Base-by-base conservation (phyloP, 768 basidiomycete species). In the Hygrocybe punicea region DNA sequence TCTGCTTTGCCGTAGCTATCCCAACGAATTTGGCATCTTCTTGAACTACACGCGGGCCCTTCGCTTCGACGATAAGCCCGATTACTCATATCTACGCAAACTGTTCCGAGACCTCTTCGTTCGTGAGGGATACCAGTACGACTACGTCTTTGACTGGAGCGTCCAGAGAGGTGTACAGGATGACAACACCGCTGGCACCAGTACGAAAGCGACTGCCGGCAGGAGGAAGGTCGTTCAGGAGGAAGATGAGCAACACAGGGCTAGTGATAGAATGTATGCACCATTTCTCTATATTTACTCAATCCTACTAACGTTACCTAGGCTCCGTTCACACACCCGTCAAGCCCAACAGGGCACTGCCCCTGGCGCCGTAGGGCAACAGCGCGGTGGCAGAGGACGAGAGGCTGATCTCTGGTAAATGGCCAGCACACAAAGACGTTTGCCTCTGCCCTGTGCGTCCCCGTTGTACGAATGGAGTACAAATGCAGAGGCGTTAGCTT, bases 121-220 rank as follows among this genome's bases (percentile, higher is more conserved):
- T 55, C 89, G 94, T 48, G 95, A 97, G 71, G 93, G 95, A 54
- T 98, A 91, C 80, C 94, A 98, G 77, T 99, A 99, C 71, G 97
- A 99, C 73, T 99, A 98, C 66, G 93, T 98, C 68, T 99, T 99
- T 67, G 97, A 99, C 73, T 99, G 97, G 95, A 90, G 87, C 65
- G 91, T 95, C 56, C 91, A 93, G 73, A 82, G 89, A 49, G 80
- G 79, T 57, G 78, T 84, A 11, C 82, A 84, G 60, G 86, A 89
- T 8, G 89, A 91, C 58, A 81, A 79, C 42, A 76, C 76, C 40
- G 80, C 80, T 48, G 78, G 81, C 57, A 76, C 81, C 44, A 77
- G 83, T 57, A 82, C 87, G 72, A 91, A 85, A 71, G 76, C 81
- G 33, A 73, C 78, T 45, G 76, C 81, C 47, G 82, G 83, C 19